Percentiles rank a stretch among this genome's conserved stretches.
Conservation (phyloP, 257 asterid genomes). For the Lycium barbarum region DNA sequence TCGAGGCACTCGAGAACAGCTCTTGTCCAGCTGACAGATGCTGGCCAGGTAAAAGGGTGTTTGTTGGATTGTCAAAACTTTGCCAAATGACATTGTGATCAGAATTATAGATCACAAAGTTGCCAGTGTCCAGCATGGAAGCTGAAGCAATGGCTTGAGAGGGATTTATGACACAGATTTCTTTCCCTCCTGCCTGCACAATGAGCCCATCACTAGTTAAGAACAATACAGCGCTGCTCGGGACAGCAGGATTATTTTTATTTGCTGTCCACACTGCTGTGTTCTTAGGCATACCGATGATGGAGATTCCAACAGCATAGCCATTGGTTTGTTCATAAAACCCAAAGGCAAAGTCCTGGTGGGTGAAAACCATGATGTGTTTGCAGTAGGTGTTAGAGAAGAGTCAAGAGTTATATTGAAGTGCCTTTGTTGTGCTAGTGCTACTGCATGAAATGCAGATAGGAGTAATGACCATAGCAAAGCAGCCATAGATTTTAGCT, state of each 20-base stretch:
- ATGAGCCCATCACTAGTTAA: slow-evolving; percentile 45
- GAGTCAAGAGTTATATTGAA: slow-evolving; percentile 48
- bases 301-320: slow-evolving; percentile 37
- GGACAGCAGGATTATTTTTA: slow-evolving; percentile 32
- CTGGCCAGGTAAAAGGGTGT: slow-evolving; percentile 54
- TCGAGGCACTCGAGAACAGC: slow-evolving; percentile 54
- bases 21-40: slow-evolving; percentile 26
- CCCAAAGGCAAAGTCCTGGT: slow-evolving; percentile 39
- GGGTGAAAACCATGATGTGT: slow-evolving; percentile 41
- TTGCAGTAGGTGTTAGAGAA: slow-evolving; percentile 46
- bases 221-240: slow-evolving; percentile 32
- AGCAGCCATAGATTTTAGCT: slow-evolving; percentile 27
- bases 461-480: slow-evolving; percentile 30
- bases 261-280: slow-evolving; percentile 50
- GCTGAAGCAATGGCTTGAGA: slow-evolving; percentile 37
- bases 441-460: slow-evolving; percentile 23
- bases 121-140: slow-evolving; percentile 60
- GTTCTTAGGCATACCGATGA: slow-evolving; percentile 30
- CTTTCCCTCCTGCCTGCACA: slow-evolving; percentile 34
- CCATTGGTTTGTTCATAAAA: slow-evolving; percentile 33
- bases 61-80: slow-evolving; percentile 60
- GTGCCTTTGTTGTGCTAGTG: slow-evolving; percentile 40
- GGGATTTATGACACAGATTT: not conserved
- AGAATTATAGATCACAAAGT: slow-evolving; percentile 53
- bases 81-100: slow-evolving; percentile 47